Base-by-base conservation (phyloP, 106 monocot species). In the Phalaenopsis equestris region DNA sequence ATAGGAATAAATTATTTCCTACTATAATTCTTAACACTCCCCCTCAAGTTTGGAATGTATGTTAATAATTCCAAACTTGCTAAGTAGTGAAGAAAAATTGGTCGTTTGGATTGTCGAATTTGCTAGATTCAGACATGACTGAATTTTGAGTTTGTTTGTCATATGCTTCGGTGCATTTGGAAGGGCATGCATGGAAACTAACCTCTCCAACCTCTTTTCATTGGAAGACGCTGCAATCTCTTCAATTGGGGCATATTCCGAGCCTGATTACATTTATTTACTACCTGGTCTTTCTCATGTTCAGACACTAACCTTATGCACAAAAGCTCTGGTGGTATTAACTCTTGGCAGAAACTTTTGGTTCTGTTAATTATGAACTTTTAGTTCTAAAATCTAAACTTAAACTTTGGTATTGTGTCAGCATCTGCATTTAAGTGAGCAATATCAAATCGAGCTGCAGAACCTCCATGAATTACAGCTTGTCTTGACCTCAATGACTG, bases 291-390 rank as follows among this genome's bases (percentile, higher is more conserved):
- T 90, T 45, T 72, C 78, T 5, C 87, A 90, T 73, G 87, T 90
- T 30, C 83, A 81, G 75, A 55, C 83, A 77, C 85, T 90, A 3
- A 90, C 87, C 39, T 43, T 85, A 15, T 87, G 87, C 77, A 57
- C 65, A 5, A 36, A 14, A 38, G 78, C 79, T 52, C 77, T 87
- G 6, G 75, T 86, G 85, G 42, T 80, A 30, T 2, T 8, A 58
- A 7, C 24, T 65, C 16, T 68, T 48, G 41, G 43, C 9, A 67
- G 8, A 37, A 49, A 47, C 17, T 16, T 17, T n/a, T 41, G 8
- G 41, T 76, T 37, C 39, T 49, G 10, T 36, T 46, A 41, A 16
- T 11, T 9, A 67, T 79, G 7, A 3, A 24, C 41, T 30, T 0
- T 2, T 6, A 72, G 6, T 46, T 81, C 41, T 55, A 38, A 24